Evolutionary conservation across 345 rosid genomes (phyloP), one percentile per base, ranked within the genome.

Genomic region (Eucalyptus marginata): DNA sequence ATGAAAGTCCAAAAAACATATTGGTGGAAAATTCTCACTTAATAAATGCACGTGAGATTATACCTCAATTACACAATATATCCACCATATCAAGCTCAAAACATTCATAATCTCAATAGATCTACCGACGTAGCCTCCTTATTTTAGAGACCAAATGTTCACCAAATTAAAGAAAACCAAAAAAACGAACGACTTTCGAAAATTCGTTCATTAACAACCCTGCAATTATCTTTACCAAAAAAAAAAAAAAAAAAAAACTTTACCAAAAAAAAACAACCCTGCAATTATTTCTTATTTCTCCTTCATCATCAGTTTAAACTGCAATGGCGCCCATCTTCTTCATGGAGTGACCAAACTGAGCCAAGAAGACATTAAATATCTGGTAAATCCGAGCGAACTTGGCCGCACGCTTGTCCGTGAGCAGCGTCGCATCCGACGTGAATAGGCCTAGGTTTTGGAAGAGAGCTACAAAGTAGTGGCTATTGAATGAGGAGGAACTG

Each of bases 281-380:
- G 85, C 93, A 91, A n/a, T 90, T 88, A 59, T 90, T 87, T 62
- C 94, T 90, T n/a, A 93, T 90, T 86, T 92, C 88, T 43, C 94
- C 94, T 10, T 88, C 49, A 8, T 49, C 16, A 20, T 93, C 92
- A 13, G 93, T 91, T 33, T 88, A 87, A 15, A 88, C 83, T 40
- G 86, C 80, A 49, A 91, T 44, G 56, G 88, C 76, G 49, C 91
- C 91, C 94, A 92, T 88, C 22, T 90, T 93, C 71, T 85, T 43
- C 93, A 93, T 93, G 87, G 93, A 91, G 47, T 86, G 86, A 49
- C 86, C 90, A 80, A 93, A 91, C 83, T 90, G 90, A 10, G 87
- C 88, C 59, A 92, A 88, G 87, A 92, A 92, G 27, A 86, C 56
- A 50, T 88, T 87, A 2, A 43, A 43, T 7, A 54, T 49, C 31